Base-by-base conservation (phyloP, 495 filamentous ascomycete genomes). In the Penicillium simplicissimum region DNA sequence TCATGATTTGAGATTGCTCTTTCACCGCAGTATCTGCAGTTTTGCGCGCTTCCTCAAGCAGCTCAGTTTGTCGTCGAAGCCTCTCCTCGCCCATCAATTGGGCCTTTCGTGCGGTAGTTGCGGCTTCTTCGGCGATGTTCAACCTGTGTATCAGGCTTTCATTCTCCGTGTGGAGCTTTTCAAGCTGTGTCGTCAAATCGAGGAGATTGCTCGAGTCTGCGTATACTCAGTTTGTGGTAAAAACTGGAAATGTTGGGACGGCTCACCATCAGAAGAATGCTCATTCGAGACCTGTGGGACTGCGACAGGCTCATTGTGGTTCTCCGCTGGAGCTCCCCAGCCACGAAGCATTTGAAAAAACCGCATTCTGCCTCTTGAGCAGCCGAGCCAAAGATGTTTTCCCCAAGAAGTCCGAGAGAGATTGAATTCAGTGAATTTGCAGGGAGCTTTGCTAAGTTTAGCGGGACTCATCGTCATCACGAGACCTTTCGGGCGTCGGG, bases 21-120 rank as follows among this genome's bases (percentile, higher is more conserved):
- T 58, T 49, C 0, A 40, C 10, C 8, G 33, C 19, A 15, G 23
- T 28, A 8, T 52, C 49, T 45, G 49, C 49, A 6, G 9, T 35
- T 15, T 19, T 23, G 8, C 17, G 37, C 3, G 35, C 13, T 38
- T 60, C 49, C 19, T 43, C 4, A 15, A 43, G 48, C 19, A 19
- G 40, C 33, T 55, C 52, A 48, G 33, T 49, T 31, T 55, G 59
- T 35, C 37, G 38, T 25, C 52, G 59, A 25, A 48, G n/a, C 10
- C n/a, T 61, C 4, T 60, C 58, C 11, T 19, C 48, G 5, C 17
- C 17, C 13, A 31, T 34, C 13, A 38, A 11, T 21, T 40, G 48
- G 1, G 37, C 28, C 19, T 28, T 47, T 36, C 28, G 43, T 3
- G 56, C 42, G 8, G n/a, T 14, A 9, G 25, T 38, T 51, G 9